These are phyloP conservation scores for Penicillium canariense DNA, from an alignment of 495 filamentous ascomycete genomes.

Conservation along the genomic window DNA sequence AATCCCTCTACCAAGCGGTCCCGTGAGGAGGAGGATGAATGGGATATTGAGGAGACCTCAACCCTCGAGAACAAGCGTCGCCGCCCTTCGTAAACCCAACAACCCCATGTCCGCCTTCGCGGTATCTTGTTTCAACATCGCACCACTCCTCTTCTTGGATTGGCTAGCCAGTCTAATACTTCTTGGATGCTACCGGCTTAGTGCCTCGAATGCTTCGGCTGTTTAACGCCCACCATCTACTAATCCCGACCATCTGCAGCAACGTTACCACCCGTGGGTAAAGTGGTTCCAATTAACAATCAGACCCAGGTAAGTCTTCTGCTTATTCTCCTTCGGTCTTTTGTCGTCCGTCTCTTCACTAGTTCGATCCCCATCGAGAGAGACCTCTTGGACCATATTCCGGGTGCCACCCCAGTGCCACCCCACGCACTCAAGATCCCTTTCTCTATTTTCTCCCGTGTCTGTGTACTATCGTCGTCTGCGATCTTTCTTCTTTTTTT, in stretches of 20 bases:
- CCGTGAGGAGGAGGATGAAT: conserved; percentile 34
- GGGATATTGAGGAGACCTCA: conserved; percentile 22
- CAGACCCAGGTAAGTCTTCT: conserved; percentile 21
- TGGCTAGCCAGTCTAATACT: not conserved
- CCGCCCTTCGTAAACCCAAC: conserved; percentile 24
- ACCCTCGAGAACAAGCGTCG: conserved; percentile 29
- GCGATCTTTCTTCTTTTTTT: not conserved
- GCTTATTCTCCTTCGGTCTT: not conserved
- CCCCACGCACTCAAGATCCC: too few relatives aligned
- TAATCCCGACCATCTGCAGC: conserved; percentile 12
- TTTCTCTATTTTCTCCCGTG: not conserved
- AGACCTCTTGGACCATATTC: not conserved
- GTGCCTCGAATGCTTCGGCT: not conserved
- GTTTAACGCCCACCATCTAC: not conserved
- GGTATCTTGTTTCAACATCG: not conserved
- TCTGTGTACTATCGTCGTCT: not conserved
- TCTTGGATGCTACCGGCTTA: conserved; percentile 4
- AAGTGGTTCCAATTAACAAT: not conserved
- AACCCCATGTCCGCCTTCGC: not conserved
- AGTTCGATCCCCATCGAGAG: not conserved
- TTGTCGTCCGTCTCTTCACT: not conserved
- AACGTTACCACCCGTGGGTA: conserved; percentile 4
- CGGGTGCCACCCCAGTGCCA: too few relatives aligned
- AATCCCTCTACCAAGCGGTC: conserved; percentile 28
- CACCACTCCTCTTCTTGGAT: not conserved